Evolutionary conservation across 169 alveolate species (phyloP).

Genomic region (Blepharisma undulans): DNA sequence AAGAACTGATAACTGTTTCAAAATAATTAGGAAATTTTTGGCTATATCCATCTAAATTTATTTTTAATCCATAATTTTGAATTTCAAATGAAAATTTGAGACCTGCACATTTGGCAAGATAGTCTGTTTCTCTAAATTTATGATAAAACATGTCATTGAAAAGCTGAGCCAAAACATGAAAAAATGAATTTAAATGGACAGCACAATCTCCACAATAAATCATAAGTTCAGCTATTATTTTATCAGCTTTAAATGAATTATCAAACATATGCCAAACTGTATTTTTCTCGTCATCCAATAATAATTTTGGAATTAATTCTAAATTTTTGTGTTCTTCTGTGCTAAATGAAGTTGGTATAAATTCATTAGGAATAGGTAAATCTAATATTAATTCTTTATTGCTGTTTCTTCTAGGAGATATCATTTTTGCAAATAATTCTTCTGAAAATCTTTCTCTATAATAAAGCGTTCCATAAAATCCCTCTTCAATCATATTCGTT

Average conservation of each 20-base stretch:
- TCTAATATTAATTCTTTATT: neutral
- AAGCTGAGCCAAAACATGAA: neutral
- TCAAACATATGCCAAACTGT: conserved; percentile 25
- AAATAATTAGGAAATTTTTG: neutral
- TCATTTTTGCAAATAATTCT: conserved; percentile 6
- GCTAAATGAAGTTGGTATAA: conserved; percentile 3
- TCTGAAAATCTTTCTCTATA: conserved; percentile 49
- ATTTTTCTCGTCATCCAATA: neutral
- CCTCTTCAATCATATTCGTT: conserved; percentile 56
- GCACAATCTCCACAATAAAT: conserved; percentile 13
- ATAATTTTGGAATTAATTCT: neutral
- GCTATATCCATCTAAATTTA: conserved; percentile 1
- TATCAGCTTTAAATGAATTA: neutral
- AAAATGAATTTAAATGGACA: neutral
- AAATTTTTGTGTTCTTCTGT: neutral
- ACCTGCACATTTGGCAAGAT: conserved; percentile 21
- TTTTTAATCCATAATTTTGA: neutral
- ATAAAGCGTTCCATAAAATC: conserved; percentile 76
- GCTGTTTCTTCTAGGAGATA: neutral
- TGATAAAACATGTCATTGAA: conserved; percentile 11
- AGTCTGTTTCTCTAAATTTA: conserved; percentile 16
- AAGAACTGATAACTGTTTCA: neutral
- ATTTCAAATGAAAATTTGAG: neutral
- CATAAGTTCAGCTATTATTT: neutral
- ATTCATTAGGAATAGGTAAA: conserved; percentile 3